phyloP scores from a whole-genome alignment of 306 rosid species.

The Cajanus cajan region DNA sequence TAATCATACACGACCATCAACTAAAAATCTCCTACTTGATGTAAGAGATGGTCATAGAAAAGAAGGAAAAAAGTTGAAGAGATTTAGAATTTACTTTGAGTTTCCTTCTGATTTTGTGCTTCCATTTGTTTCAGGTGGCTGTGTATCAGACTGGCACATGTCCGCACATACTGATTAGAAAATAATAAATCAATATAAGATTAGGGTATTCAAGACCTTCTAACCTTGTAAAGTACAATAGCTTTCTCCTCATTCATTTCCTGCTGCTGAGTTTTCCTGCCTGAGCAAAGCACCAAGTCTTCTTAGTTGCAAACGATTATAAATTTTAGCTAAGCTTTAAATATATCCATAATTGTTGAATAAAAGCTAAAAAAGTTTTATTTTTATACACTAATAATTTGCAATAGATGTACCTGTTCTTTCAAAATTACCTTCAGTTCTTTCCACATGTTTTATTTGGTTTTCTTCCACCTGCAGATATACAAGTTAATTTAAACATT shows the following conservation, averaged over 20 bases:
- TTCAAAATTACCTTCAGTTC: constrained; percentile 49
- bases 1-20: neutral
- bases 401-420: constrained; percentile 3
- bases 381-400: constrained; percentile 26
- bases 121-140: constrained; percentile 63
- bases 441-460: constrained; percentile 61
- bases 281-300: constrained; percentile 42
- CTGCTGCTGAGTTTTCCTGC: constrained; percentile 46
- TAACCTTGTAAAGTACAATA: constrained; percentile 77
- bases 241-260: constrained; percentile 71
- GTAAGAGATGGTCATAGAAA: neutral
- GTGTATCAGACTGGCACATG: constrained; percentile 54
- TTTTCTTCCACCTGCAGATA: constrained; percentile 64
- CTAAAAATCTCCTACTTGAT: constrained; percentile 9
- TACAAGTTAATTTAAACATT: constrained; percentile 34
- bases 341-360: neutral
- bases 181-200: constrained; percentile 1
- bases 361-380: neutral
- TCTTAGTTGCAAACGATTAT: constrained; percentile 30
- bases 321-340: constrained; percentile 10
- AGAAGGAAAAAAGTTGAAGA: neutral
- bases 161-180: constrained; percentile 37
- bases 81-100: constrained; percentile 62
- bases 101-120: constrained; percentile 53
- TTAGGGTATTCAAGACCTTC: constrained; percentile 28